Percentiles rank a stretch among this genome's conserved stretches.
Conservation (phyloP, 805 yeast genomes). For the Jamesozyma piceae region DNA sequence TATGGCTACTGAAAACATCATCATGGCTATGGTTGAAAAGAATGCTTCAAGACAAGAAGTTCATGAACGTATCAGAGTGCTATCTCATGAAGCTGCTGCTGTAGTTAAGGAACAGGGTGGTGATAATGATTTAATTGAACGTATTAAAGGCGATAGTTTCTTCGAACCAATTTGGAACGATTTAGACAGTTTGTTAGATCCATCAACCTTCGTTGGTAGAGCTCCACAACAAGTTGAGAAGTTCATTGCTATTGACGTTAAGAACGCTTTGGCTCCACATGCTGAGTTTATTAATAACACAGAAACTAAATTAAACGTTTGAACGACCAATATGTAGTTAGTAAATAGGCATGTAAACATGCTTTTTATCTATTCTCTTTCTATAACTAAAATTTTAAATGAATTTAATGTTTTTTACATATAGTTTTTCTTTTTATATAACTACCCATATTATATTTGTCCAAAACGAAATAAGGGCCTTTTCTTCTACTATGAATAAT, state of each 20-base stretch:
- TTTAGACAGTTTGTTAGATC: conserved; percentile 73
- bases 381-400: too few species aligned
- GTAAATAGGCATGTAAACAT: not conserved
- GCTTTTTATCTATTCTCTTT: too few species aligned
- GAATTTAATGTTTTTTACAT: too few species aligned
- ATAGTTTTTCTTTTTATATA: too few species aligned
- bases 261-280: conserved; percentile 67
- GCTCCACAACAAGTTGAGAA: conserved; percentile 97
- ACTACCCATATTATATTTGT: too few species aligned
- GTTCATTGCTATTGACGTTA: conserved; percentile 77
- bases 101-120: conserved; percentile 98
- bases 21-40: conserved; percentile 98
- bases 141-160: conserved; percentile 67
- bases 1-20: conserved; percentile 98
- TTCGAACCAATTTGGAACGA: conserved; percentile 85
- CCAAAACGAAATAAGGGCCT: too few species aligned
- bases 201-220: conserved; percentile 92
- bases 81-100: conserved; percentile 94
- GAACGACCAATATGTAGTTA: conserved; percentile 7
- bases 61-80: conserved; percentile 93
- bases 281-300: conserved; percentile 49
- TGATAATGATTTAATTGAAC: conserved; percentile 90
- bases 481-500: too few species aligned
- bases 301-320: conserved; percentile 74
- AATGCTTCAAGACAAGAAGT: conserved; percentile 98